These are phyloP conservation scores for Casuarina glauca DNA, from an alignment of 306 rosid species.

Conservation along the genomic window DNA sequence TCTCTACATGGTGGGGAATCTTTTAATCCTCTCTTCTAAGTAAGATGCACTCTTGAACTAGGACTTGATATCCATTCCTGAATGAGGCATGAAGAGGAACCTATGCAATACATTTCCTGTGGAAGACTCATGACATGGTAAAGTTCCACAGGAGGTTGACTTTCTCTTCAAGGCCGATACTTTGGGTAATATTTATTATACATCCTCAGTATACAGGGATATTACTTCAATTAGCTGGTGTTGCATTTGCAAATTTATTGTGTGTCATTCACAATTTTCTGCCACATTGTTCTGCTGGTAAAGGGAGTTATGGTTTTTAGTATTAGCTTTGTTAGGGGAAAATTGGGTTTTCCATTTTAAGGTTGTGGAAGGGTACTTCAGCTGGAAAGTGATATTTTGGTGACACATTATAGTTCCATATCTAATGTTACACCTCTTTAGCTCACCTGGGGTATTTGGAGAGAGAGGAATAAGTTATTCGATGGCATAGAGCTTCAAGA, in stretches of 20 bases:
- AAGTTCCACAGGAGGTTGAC: too few species aligned
- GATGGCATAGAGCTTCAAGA: too few species aligned
- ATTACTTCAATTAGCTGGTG: background rate
- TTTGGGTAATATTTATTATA: background rate
- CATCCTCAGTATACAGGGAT: background rate
- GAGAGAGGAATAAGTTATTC: too few species aligned
- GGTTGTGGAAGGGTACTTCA: constrained; percentile 19
- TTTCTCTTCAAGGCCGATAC: background rate
- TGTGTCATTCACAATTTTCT: background rate
- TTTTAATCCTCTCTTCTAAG: too few species aligned
- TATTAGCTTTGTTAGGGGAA: background rate
- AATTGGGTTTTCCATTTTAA: background rate
- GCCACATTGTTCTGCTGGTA: background rate
- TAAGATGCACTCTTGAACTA: too few species aligned
- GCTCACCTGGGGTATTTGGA: constrained; percentile 6
- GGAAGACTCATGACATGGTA: too few species aligned
- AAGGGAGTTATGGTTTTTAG: background rate
- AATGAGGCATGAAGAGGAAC: too few species aligned
- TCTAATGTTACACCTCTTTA: constrained; percentile 2
- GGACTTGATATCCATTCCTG: too few species aligned
- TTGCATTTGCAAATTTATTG: background rate
- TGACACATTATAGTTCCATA: constrained; percentile 48
- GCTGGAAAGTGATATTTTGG: constrained; percentile 38
- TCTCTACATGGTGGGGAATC: too few species aligned
- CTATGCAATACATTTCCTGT: too few species aligned